Percentiles rank a stretch among this genome's conserved stretches.
phyloP scores from a whole-genome alignment of 2,329 filamentous ascomycete genomes.

The Arthrobotrys pseudoclavata region DNA sequence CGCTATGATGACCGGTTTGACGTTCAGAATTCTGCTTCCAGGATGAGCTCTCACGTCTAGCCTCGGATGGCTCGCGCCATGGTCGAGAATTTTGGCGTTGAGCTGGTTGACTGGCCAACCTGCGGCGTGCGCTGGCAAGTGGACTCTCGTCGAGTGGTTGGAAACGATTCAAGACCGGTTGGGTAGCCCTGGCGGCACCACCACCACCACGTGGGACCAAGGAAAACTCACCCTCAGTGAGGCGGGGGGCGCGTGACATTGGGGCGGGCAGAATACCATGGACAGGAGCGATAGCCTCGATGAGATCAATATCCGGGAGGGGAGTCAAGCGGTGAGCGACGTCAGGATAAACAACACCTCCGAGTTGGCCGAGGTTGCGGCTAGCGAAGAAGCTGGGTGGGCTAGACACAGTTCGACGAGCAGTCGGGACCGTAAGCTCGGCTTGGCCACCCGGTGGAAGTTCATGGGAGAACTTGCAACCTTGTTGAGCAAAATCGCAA shows the following conservation, averaged over 20 bases:
- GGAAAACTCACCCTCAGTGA: constrained; percentile 5
- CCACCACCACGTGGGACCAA: background rate
- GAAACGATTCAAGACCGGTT: constrained; percentile 10
- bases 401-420: constrained; percentile 21
- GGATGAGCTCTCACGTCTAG: constrained; percentile 12
- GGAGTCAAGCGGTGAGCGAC: constrained; percentile 12
- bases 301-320: constrained; percentile 15
- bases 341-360: constrained; percentile 14
- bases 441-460: constrained; percentile 48
- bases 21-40: constrained; percentile 24
- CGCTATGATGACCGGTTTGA: background rate
- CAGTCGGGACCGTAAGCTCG: constrained; percentile 20
- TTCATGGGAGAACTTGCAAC: constrained; percentile 58
- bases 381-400: constrained; percentile 18
- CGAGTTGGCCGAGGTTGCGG: constrained; percentile 17
- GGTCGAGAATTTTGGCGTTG: constrained; percentile 19
- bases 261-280: background rate
- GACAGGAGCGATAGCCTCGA: constrained; percentile 4
- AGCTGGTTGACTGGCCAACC: constrained; percentile 11
- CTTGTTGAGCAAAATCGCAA: constrained; percentile 59
- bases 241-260: background rate
- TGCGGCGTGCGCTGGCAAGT: constrained; percentile 10
- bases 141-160: background rate
- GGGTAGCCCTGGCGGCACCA: background rate
- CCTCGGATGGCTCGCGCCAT: constrained; percentile 28